Conservation (phyloP, 2,329 filamentous ascomycete genomes). For the Fusarium miscanthi region DNA sequence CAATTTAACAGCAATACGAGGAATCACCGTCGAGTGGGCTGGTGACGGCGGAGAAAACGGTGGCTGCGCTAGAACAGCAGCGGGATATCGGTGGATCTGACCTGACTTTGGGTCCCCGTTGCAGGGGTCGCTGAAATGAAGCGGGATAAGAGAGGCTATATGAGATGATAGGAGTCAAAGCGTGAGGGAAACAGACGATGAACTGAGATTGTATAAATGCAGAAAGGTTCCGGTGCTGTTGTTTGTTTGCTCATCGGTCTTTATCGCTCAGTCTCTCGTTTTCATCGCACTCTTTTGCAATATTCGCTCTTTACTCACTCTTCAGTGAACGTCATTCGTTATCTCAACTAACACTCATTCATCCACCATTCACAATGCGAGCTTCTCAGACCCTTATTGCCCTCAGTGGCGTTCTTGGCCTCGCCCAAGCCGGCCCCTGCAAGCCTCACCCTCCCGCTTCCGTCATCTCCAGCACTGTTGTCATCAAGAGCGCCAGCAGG, state of each 20-base stretch:
- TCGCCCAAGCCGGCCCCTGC: background rate
- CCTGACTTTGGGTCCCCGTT: background rate
- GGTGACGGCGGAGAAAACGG: background rate
- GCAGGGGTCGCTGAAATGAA: background rate
- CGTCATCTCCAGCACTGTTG: background rate
- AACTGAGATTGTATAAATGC: background rate
- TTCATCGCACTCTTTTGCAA: background rate
- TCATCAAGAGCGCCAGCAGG: background rate
- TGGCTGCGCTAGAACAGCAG: slow-evolving; percentile 4
- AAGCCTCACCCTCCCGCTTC: background rate
- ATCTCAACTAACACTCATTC: background rate
- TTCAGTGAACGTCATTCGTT: background rate
- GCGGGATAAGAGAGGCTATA: background rate
- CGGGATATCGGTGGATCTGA: background rate
- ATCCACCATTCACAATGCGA: background rate
- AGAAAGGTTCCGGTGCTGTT: accelerated
- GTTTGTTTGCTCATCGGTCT: background rate
- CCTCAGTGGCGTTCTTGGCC: background rate
- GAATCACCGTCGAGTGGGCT: background rate
- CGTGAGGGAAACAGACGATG: background rate
- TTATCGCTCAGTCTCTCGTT: background rate
- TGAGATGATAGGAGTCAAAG: background rate
- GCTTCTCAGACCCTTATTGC: background rate
- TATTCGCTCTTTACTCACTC: background rate
- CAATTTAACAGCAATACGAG: background rate